Percentiles rank a stretch among this genome's conserved stretches.
Evolutionary conservation across 139 green algal species (phyloP).

Genomic region (Coelastrella sp.): DNA sequence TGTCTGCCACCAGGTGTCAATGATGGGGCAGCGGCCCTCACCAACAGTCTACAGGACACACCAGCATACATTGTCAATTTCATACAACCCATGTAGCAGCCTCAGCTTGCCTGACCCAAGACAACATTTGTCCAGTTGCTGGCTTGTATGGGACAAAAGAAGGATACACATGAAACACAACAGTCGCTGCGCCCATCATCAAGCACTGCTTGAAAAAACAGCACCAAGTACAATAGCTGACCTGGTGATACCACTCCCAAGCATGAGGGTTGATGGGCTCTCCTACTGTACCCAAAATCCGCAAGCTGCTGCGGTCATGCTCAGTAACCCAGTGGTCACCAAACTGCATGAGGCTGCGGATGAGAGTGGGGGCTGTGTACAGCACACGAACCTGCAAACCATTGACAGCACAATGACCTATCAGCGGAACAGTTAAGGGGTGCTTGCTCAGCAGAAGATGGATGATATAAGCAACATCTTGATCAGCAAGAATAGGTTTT

Average conservation of each 20-base stretch:
- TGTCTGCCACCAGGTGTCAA: slow-evolving; percentile 99
- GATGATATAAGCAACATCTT: background rate
- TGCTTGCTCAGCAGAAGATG: too few species aligned
- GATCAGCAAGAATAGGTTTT: background rate
- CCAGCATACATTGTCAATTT: too few species aligned
- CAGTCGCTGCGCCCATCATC: too few species aligned
- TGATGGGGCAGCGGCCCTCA: slow-evolving; percentile 79
- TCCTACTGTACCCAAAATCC: slow-evolving; percentile 94
- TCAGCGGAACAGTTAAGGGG: too few species aligned
- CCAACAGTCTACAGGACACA: slow-evolving; percentile 58
- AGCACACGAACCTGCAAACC: slow-evolving; percentile 86
- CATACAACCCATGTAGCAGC: background rate
- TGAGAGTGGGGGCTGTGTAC: slow-evolving; percentile 97
- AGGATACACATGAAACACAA: too few species aligned
- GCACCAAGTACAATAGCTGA: background rate
- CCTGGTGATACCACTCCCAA: slow-evolving; percentile 83
- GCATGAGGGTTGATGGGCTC: slow-evolving; percentile 99
- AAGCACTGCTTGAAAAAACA: too few species aligned
- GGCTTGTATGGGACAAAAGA: too few species aligned
- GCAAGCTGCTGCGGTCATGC: slow-evolving; percentile 67
- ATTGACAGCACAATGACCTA: too few species aligned
- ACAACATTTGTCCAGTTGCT: too few species aligned
- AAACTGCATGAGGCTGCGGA: slow-evolving; percentile 88
- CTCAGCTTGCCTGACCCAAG: too few species aligned
- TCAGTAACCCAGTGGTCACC: slow-evolving; percentile 72